Evolutionary conservation across 1,139 yeast genomes (phyloP), one percentile per base, ranked within the genome.

Genomic region (Taphrina flavorubra): DNA sequence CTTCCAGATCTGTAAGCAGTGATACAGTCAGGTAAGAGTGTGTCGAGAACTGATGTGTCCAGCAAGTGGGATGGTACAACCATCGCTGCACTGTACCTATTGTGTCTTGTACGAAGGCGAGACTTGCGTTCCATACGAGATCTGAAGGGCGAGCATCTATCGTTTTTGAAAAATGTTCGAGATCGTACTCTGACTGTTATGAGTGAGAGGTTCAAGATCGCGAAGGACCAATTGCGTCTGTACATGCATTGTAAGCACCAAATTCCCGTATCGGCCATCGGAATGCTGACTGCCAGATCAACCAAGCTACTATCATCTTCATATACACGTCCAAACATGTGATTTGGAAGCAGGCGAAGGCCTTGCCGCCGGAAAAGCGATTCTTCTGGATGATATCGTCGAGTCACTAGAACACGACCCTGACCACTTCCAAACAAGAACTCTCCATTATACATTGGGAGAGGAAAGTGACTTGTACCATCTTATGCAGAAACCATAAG

Each of bases 281-380:
- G 2, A 1, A n/a, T 37, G 14, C 10, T 11, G 16, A 11, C 11
- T 5, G 56, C 47, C 66, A 70, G 71, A 94, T 77, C 98, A 92
- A 72, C 99, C 99, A 0, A 90, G 97, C 0, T 94, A 94, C 77
- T 94, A 94, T 76, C 98, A 94, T 76, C 88, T 94, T 81, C 99
- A 94, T 77, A 83, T 94, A 47, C 99, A 94, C 76, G 87, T 90
- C n/a, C 96, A 92, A 34, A 89, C 88, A 74, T 82, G 89, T 7
- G 82, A 79, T 34, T 90, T 89, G 73, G 86, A 87, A 0, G 96
- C 96, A 0, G 94, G 92, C 7, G 85, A 85, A 71, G 89, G 92
- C 1, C 84, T 87, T 62, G 81, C 86, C 14, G 86, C 85, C 11
- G 98, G 98, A 0, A 89, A 89, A 74, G 97, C 97, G 0, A 81